Evolutionary conservation across 179 eudicot genomes (phyloP).

Genomic region (Beta corolliflora): DNA sequence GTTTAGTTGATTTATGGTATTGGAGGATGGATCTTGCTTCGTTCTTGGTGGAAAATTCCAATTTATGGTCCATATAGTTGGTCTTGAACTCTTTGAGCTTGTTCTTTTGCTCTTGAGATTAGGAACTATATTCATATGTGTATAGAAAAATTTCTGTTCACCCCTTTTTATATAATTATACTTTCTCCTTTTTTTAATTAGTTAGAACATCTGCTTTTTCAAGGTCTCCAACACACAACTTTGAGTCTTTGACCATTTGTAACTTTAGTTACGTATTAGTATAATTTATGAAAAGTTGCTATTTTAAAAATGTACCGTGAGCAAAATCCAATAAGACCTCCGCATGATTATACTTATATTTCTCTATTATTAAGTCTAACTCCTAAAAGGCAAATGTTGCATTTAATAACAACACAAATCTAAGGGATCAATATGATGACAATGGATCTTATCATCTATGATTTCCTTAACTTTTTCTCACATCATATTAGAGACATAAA

Average conservation of each 20-base stretch:
- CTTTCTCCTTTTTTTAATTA: neutral
- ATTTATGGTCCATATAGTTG: neutral
- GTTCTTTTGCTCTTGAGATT: neutral
- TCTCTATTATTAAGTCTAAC: no score
- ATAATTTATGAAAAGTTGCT: no score
- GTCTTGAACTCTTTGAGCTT: neutral
- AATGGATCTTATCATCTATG: neutral
- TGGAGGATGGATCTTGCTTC: neutral
- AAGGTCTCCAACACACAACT: no score
- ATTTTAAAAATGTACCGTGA: no score
- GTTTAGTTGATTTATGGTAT: constrained; percentile 6
- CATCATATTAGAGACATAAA: constrained; percentile 86
- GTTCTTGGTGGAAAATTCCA: neutral
- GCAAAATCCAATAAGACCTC: no score
- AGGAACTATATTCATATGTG: neutral
- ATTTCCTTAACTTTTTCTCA: constrained; percentile 45
- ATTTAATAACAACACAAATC: neutral
- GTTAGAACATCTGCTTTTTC: no score
- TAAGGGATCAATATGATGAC: constrained; percentile 9
- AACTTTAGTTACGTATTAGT: no score
- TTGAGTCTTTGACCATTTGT: no score
- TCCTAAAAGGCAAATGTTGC: no score
- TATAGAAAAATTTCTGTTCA: neutral
- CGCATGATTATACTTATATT: no score
- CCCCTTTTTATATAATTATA: neutral